Evolutionary conservation across 176 grass and related monocot species (phyloP), one percentile per base, ranked within the genome.

Genomic region (Elymus sibiricus): DNA sequence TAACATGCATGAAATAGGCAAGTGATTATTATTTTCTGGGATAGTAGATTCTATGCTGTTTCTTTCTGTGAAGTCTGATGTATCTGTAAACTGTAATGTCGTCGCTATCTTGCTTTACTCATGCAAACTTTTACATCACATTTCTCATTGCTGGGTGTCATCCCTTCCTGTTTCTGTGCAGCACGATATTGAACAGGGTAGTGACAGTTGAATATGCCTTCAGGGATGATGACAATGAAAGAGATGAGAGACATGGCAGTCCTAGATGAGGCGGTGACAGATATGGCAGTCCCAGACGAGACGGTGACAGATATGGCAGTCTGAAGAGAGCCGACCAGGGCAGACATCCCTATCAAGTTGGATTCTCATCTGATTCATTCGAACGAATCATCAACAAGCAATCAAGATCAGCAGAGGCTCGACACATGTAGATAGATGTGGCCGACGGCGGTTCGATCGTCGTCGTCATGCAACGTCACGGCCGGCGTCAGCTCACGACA

Each of bases 161-260:
- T 76, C 46, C 12, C 26, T 59, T 88, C 29, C 7, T 62, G 27
- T 82, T 83, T n/a, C 70, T 80, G 39, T 39, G 47, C 89, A 98
- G 91, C 83, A 98, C 59, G 55, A 88, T 98, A 91, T 76, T 98
- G 71, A 91, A 98, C 55, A 93, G 93, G 84, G 87, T 95, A 58
- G 83, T 98, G 22, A 93, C 95, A 24, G 91, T 98, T 46, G 95
- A 98, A 65, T 98, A 92, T 69, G 95, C 95, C 22, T 98, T 98
- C 70, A 74, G 91, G 82, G 95, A 95, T 77, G 95, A 92, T 64
- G 93, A 82, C 53, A 82, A 53, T 40, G 95, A 93, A 26, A 82
- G 25, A 53, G 92, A 90, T 53, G 95, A 89, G 53, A 88, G 82
- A 65, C 77, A 70, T 42, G 76, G 86, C 28, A 85, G 80, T 86